Evolutionary conservation across 305 asterid genomes (phyloP).

Genomic region (Petunia hybrid): DNA sequence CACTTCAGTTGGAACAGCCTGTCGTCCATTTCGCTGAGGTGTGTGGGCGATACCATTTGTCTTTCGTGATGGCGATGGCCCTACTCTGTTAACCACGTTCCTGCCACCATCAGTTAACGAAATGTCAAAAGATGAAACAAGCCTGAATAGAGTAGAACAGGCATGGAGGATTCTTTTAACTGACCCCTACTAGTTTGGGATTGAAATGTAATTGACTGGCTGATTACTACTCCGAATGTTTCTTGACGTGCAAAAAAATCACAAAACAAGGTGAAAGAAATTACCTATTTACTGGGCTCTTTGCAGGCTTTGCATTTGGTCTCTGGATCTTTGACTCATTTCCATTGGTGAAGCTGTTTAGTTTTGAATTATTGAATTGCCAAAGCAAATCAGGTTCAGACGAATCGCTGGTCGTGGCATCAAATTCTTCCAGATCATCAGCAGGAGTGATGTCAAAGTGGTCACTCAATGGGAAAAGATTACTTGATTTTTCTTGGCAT

Average conservation of each 20-base stretch:
- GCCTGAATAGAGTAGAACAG: neutral
- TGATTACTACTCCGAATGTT: conserved; percentile 23
- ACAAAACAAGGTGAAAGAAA: neutral
- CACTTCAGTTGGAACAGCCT: conserved; percentile 48
- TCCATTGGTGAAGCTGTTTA: conserved; percentile 51
- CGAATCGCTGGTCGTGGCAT: conserved; percentile 72
- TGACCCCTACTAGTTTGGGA: neutral
- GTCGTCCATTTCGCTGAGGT: conserved; percentile 58
- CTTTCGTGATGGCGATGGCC: conserved; percentile 75
- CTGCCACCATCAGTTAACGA: conserved; percentile 40
- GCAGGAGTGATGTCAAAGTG: conserved; percentile 44
- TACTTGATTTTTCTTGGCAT: conserved; percentile 48
- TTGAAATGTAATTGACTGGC: conserved; percentile 15
- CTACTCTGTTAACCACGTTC: conserved; percentile 61
- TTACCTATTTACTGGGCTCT: conserved; percentile 69
- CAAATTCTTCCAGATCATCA: conserved; percentile 69
- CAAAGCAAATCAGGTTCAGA: conserved; percentile 78
- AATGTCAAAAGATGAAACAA: conserved; percentile 9
- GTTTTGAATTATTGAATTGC: conserved; percentile 66
- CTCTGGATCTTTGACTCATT: conserved; percentile 51
- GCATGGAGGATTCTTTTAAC: conserved; percentile 13
- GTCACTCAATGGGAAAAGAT: conserved; percentile 43
- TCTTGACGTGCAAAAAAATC: conserved; percentile 25
- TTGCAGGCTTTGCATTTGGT: conserved; percentile 45
- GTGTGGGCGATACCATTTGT: conserved; percentile 53